Percentiles rank a stretch among this genome's conserved stretches.
phyloP scores from a whole-genome alignment of 148 eudicot species.

The Rhododendron simsii region DNA sequence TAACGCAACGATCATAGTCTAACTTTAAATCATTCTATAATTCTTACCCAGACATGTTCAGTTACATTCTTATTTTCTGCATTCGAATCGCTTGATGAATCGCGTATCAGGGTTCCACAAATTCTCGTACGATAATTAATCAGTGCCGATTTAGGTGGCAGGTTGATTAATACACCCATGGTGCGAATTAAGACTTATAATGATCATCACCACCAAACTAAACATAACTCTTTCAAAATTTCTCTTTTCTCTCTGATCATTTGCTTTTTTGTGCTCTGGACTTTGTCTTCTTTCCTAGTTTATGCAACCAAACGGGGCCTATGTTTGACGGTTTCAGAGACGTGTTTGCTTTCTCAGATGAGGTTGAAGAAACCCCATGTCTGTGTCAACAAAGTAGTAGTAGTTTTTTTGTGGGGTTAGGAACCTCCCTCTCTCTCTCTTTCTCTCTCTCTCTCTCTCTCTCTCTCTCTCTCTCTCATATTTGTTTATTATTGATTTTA shows the following conservation, averaged over 20 bases:
- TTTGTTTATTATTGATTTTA: constrained; percentile 24
- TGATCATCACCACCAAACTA: not conserved
- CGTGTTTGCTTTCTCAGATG: constrained; percentile 42
- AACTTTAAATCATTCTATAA: no score
- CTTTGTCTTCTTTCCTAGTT: constrained; percentile 20
- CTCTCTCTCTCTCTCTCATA: constrained; percentile 13
- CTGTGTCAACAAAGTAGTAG: constrained; percentile 25
- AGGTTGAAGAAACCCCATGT: constrained; percentile 37
- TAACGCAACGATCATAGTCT: not conserved
- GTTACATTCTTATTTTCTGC: not conserved
- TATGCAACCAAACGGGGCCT: constrained; percentile 24
- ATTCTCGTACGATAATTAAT: not conserved
- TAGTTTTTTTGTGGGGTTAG: constrained; percentile 17
- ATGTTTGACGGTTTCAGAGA: constrained; percentile 25
- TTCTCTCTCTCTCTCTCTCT: no score
- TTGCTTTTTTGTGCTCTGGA: constrained; percentile 5
- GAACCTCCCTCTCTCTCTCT: constrained; percentile 15
- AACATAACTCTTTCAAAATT: not conserved
- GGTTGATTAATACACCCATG: not conserved
- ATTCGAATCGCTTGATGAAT: not conserved
- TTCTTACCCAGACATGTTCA: not conserved
- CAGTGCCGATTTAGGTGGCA: not conserved
- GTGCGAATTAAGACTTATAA: not conserved
- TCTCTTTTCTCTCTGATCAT: not conserved
- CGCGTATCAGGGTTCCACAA: not conserved